Conservation (phyloP, 106 monocot genomes). For the Agapanthus africanus region DNA sequence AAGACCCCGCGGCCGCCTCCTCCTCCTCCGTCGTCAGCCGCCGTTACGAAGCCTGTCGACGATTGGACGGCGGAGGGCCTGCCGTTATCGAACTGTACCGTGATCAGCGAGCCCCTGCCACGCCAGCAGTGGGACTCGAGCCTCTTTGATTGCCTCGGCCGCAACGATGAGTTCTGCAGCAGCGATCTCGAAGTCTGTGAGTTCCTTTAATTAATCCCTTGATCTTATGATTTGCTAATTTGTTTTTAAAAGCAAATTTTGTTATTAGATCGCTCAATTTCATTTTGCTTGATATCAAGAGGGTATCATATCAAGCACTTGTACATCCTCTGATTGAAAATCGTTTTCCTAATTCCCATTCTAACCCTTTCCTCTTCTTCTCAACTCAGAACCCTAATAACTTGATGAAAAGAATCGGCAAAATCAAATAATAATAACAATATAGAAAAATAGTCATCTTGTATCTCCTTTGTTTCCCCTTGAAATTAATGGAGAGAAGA, state of each 20-base stretch:
- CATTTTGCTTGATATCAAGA: too few species aligned
- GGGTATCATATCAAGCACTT: too few species aligned
- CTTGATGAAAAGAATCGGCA: too few species aligned
- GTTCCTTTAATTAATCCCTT: slow-evolving; percentile 8
- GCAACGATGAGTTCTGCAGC: slow-evolving; percentile 85
- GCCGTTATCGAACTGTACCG: slow-evolving; percentile 26
- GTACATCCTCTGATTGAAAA: too few species aligned
- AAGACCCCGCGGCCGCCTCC: too few species aligned
- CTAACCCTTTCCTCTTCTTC: too few species aligned
- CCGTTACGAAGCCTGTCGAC: neutral
- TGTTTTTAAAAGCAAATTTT: neutral
- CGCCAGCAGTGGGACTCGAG: slow-evolving; percentile 59
- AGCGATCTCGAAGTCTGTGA: slow-evolving; percentile 93
- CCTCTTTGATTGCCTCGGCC: slow-evolving; percentile 62
- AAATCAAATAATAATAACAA: too few species aligned
- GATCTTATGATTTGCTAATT: neutral
- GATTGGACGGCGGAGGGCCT: slow-evolving; percentile 49
- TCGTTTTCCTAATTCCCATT: too few species aligned
- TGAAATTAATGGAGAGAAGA: too few species aligned
- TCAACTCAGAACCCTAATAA: too few species aligned
- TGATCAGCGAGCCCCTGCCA: slow-evolving; percentile 30
- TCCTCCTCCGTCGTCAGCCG: neutral
- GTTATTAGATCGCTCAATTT: neutral
- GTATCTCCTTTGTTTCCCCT: too few species aligned
- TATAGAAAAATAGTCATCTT: too few species aligned